Evolutionary conservation across 306 rosid genomes (phyloP).

Genomic region (Luffa acutangula): DNA sequence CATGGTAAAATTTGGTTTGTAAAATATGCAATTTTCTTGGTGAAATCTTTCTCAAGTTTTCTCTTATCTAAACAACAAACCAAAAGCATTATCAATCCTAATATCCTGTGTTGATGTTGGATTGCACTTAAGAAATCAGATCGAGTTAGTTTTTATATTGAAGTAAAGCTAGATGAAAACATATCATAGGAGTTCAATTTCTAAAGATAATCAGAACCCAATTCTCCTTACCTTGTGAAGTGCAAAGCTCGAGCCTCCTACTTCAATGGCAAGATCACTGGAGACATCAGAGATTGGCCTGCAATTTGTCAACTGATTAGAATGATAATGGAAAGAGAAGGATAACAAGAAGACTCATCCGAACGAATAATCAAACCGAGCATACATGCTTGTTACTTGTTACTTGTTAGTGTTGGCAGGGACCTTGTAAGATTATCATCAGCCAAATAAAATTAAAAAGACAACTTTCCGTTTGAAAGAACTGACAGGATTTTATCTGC

Average conservation of each 20-base stretch:
- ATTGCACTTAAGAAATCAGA: not conserved
- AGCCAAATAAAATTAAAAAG: not conserved
- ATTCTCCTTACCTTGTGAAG: constrained; percentile 73
- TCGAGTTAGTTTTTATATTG: not conserved
- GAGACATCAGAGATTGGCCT: constrained; percentile 99
- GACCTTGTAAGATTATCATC: constrained; percentile 1
- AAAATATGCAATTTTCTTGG: not conserved
- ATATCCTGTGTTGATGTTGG: not conserved
- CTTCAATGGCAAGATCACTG: constrained; percentile 77
- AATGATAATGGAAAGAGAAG: constrained; percentile 17
- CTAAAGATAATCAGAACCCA: not conserved
- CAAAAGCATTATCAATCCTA: not conserved
- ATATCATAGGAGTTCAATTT: not conserved
- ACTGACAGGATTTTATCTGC: constrained; percentile 6
- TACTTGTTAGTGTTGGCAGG: not conserved
- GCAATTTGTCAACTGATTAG: constrained; percentile 27
- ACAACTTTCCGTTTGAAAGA: not conserved
- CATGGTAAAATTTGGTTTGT: not conserved
- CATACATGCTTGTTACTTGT: constrained; percentile 10
- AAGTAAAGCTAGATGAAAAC: not conserved
- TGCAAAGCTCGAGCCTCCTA: constrained; percentile 78
- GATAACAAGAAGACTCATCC: constrained; percentile 7
- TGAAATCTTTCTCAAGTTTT: not conserved
- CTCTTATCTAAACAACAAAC: not conserved
- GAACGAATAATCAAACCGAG: not conserved